These are phyloP conservation scores for Hansenula anomala DNA, from an alignment of 1,139 yeast species.

Conservation along the genomic window DNA sequence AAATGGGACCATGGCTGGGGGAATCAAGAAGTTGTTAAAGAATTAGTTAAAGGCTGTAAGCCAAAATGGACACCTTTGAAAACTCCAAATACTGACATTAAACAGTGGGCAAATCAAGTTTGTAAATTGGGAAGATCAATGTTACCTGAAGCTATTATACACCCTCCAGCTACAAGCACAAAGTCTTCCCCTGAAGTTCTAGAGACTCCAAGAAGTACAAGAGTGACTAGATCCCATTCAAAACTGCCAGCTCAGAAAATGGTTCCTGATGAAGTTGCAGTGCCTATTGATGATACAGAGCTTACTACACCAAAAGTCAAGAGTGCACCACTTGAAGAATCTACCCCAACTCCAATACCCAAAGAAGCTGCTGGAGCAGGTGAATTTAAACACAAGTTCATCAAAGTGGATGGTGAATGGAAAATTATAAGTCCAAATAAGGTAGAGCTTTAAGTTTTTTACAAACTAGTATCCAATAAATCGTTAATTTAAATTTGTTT, in stretches of 20 bases:
- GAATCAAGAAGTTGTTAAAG: slow-evolving; percentile 56
- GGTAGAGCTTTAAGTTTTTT: too few relatives aligned
- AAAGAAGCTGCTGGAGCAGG: not conserved
- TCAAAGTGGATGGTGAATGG: not conserved
- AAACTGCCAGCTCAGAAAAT: slow-evolving; percentile 6
- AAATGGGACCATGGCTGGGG: slow-evolving; percentile 67
- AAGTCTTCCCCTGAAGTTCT: not conserved
- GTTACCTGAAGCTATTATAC: slow-evolving; percentile 43
- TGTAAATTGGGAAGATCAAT: slow-evolving; percentile 62
- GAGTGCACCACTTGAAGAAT: not conserved
- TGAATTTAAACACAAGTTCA: not conserved
- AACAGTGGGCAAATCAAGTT: slow-evolving; percentile 64
- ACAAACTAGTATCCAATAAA: too few relatives aligned
- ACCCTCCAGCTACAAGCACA: not conserved
- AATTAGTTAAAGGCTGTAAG: slow-evolving; percentile 65
- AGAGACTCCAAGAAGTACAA: not conserved
- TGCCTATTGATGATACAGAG: not conserved
- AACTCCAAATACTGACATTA: slow-evolving; percentile 40
- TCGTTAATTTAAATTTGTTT: not conserved
- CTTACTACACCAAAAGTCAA: not conserved
- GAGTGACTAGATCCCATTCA: slow-evolving; percentile 14
- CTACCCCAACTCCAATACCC: not conserved
- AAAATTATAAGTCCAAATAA: not conserved
- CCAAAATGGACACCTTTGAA: slow-evolving; percentile 60
- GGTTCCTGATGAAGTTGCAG: slow-evolving; percentile 7